Base-by-base conservation (phyloP, 2,329 filamentous ascomycete species). In the Ophiognomonia clavigignenti-juglandacearum region DNA sequence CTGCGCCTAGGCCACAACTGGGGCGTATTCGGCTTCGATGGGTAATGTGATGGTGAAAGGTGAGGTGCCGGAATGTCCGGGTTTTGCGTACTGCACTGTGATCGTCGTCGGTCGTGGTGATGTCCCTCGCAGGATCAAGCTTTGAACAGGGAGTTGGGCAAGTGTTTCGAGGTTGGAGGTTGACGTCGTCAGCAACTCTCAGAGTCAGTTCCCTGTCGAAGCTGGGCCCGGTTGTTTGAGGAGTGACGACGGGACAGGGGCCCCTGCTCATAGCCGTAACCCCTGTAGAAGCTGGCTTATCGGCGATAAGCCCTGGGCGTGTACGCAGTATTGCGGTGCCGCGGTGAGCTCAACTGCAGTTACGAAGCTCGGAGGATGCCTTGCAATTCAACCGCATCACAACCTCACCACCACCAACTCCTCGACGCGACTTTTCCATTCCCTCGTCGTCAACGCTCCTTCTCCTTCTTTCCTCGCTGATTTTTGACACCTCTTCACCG, bases 301-400 rank as follows among this genome's bases (percentile, higher is more conserved):
- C 49, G 45, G 37, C 43, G 47, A 52, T 52, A 52, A 50, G 32
- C 40, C 29, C 39, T 14, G 19, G 19, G n/a, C 27, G 24, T n/a
- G n/a, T n/a, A n/a, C n/a, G n/a, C n/a, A n/a, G n/a, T n/a, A n/a
- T n/a, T n/a, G n/a, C n/a, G n/a, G n/a, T n/a, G 40, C 24, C 16
- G 43, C 43, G 20, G 39, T 42, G 41, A 40, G 50, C 31, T 43
- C 50, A 45, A 16, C 20, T 31, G 43, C 27, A 56, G 51, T 48
- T 50, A 56, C 52, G 56, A 54, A 58, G 55, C 55, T 58, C 51
- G 52, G 53, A 57, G 56, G n/a, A 53, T 58, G 56, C 56, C 56
- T 53, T 53, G 51, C 51, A 42, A 37, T 52, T 39, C 45, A 43
- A 49, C 43, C 37, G 29, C 45, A 43, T 40, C 43, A 29, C 49